Conservation (phyloP, 106 monocot species). For the Allium sativum region DNA sequence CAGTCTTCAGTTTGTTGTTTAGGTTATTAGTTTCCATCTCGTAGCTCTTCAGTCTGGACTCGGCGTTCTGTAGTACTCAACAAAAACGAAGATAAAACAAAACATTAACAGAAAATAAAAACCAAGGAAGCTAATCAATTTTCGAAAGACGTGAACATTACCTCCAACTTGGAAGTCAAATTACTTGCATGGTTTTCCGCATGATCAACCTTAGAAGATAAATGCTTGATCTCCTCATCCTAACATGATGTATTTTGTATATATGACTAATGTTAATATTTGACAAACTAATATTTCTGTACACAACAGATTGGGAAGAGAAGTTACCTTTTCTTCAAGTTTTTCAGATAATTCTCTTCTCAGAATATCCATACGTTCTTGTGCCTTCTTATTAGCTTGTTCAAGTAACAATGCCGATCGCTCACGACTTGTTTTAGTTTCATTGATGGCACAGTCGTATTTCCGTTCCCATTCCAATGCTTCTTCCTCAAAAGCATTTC, state of each 20-base stretch:
- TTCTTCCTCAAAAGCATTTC: constrained; percentile 70
- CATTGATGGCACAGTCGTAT: constrained; percentile 57
- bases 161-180: constrained; percentile 53
- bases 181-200: constrained; percentile 38
- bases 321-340: constrained; percentile 56
- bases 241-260: background rate
- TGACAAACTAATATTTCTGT: background rate
- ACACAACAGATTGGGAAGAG: background rate
- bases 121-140: background rate
- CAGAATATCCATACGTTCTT: constrained; percentile 72
- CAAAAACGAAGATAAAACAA: no score
- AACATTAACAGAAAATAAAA: background rate
- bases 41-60: constrained; percentile 42
- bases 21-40: constrained; percentile 43
- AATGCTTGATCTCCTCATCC: constrained; percentile 73
- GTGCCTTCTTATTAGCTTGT: constrained; percentile 60
- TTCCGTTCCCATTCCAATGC: constrained; percentile 90
- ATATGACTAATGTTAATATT: background rate
- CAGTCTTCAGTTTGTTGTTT: constrained; percentile 43
- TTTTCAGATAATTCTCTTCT: constrained; percentile 50
- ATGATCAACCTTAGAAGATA: constrained; percentile 42
- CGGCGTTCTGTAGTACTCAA: constrained; percentile 30
- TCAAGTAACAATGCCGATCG: constrained; percentile 67
- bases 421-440: constrained; percentile 71
- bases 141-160: constrained; percentile 1